Base-by-base conservation (phyloP, 129 eudicot species). In the Dittrichia graveolens region DNA sequence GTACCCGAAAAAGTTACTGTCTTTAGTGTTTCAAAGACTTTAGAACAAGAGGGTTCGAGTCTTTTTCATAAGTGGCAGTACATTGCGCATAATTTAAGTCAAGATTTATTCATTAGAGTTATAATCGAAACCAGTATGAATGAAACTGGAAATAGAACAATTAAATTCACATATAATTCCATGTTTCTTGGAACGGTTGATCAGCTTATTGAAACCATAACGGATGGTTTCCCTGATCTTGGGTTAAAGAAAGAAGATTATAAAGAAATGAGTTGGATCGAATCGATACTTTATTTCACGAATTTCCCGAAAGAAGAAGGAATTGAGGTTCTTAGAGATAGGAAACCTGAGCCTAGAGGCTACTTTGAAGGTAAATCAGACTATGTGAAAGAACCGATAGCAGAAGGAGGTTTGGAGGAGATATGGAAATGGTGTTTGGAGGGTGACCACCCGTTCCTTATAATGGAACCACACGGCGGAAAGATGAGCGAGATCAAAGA, bases 351-450 rank as follows among this genome's bases (percentile, higher is more conserved):
- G 5, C 24, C 66, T 6, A 71, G 39, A 57, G 19, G 66, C 12
- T 71, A 71, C 44, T 19, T 56, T 8, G 56, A 55, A 7, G 66
- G 41, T 56, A 71, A 71, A 44, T 71, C 75, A 19, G 75, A 71
- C 55, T 71, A 71, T 10, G 75, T 56, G 66, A 71, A 56, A 71
- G 34, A 56, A 18, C 43, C 65, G 7, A 71, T 71, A n/a, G 55
- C 75, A 2, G 10, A 56, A 43, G 55, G 42, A 41, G 42, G 37
- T 13, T n/a, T 71, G 9, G 15, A 43, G 34, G 75, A 71, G 37
- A 24, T 71, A 71, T 71, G 75, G 65, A 71, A 43, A 56, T 71
- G 75, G 75, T 71, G 66, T 71, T 24, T 71, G 75, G 75, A 71
- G 66, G 54, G 44, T 5, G 75, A 71, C 40, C 12, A 3, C 2